phyloP scores from a whole-genome alignment of 257 asterid species.

The Solanum habrochaites region DNA sequence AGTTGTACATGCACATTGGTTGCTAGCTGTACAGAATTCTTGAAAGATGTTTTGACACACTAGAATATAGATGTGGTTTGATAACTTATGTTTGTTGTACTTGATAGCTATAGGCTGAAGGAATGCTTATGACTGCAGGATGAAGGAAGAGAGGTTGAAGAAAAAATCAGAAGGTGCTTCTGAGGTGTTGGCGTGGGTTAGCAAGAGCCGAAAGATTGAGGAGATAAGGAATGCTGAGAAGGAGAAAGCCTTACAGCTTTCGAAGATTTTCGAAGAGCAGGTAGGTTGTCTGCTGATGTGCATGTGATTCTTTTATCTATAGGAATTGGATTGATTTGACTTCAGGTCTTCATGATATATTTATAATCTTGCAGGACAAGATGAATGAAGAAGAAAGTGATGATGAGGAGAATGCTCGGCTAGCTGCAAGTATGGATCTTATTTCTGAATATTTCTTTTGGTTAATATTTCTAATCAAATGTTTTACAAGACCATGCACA shows the following conservation, averaged over 20 bases:
- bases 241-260: conserved; percentile 77
- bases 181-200: conserved; percentile 76
- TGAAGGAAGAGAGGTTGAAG: conserved; percentile 73
- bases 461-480: not conserved
- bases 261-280: conserved; percentile 89
- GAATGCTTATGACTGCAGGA: conserved; percentile 29
- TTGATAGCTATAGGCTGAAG: not conserved
- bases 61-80: not conserved
- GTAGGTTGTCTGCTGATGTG: conserved; percentile 19
- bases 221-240: conserved; percentile 58
- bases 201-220: conserved; percentile 71
- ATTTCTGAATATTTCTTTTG: not conserved
- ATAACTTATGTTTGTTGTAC: not conserved
- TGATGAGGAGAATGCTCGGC: conserved; percentile 39
- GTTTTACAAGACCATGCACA: not conserved
- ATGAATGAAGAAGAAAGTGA: conserved; percentile 72
- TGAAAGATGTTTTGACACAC: not conserved
- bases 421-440: conserved; percentile 32
- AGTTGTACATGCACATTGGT: not conserved
- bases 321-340: not conserved
- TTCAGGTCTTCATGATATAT: not conserved
- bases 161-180: conserved; percentile 64
- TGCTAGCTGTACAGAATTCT: not conserved
- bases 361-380: conserved; percentile 51
- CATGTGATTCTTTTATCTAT: not conserved